These are phyloP conservation scores for Fusarium abutilonis DNA, from an alignment of 2,329 filamentous ascomycete genomes.

Conservation along the genomic window DNA sequence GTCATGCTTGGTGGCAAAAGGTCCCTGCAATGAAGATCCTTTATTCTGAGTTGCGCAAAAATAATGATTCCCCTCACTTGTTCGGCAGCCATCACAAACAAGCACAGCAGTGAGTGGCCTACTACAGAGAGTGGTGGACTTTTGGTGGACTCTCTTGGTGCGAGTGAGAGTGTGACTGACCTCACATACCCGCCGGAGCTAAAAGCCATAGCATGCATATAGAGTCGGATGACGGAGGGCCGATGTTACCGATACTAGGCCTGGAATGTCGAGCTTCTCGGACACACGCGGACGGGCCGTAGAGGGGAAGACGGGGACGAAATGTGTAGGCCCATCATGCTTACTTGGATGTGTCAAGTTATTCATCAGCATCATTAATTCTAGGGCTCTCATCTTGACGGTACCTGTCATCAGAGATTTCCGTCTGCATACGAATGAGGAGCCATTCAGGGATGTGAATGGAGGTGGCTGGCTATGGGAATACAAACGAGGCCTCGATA, in stretches of 20 bases:
- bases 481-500: slow-evolving; percentile 33
- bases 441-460: slow-evolving; percentile 12
- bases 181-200: slow-evolving; percentile 48
- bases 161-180: slow-evolving; percentile 38
- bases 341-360: slow-evolving; percentile 5
- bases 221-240: slow-evolving; percentile 34
- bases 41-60: neutral
- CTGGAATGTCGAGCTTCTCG: slow-evolving; percentile 31
- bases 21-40: slow-evolving; percentile 14
- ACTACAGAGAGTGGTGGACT: slow-evolving; percentile 16
- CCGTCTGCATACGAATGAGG: slow-evolving; percentile 33
- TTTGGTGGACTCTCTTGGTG: neutral
- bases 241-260: slow-evolving; percentile 37
- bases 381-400: neutral
- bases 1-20: slow-evolving; percentile 2
- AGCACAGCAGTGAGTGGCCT: neutral
- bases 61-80: slow-evolving; percentile 6
- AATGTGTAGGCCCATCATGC: slow-evolving; percentile 29
- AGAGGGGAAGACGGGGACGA: slow-evolving; percentile 31
- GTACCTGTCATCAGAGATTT: slow-evolving; percentile 21
- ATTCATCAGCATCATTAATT: neutral
- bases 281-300: slow-evolving; percentile 45
- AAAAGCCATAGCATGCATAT: slow-evolving; percentile 44
- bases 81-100: slow-evolving; percentile 16
- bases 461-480: slow-evolving; percentile 23